Evolutionary conservation across 2,329 filamentous ascomycete genomes (phyloP).

Genomic region (Tolypocladium inflatum): DNA sequence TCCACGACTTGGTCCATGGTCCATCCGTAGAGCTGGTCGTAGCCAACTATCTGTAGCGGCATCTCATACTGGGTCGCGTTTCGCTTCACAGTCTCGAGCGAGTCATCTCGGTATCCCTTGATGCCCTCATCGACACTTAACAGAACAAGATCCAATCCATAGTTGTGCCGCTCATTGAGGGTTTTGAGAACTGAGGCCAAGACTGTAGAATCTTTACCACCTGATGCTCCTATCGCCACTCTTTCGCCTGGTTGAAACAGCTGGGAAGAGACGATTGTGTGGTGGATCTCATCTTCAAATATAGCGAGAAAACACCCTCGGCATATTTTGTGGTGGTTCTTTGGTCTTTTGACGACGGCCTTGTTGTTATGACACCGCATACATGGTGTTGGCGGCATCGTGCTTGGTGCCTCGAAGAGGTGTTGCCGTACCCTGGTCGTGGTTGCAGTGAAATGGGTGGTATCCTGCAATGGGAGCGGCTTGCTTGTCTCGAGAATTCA

Average conservation of each 20-base stretch:
- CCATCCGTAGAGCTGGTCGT: conserved; percentile 93
- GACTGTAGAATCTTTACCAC: conserved; percentile 95
- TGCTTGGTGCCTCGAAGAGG: neutral
- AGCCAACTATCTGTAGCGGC: conserved; percentile 85
- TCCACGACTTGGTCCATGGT: conserved; percentile 99
- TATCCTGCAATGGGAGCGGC: neutral
- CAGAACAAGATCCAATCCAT: conserved; percentile 76
- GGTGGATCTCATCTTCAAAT: conserved; percentile 90
- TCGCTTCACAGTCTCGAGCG: conserved; percentile 88
- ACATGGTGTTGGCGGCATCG: conserved; percentile 72
- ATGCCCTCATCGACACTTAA: conserved; percentile 96
- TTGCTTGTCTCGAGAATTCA: neutral
- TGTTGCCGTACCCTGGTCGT: neutral
- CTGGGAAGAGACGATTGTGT: conserved; percentile 74
- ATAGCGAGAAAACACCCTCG: conserved; percentile 75
- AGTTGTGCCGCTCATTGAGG: conserved; percentile 80
- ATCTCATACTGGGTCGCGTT: conserved; percentile 89
- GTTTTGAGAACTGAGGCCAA: conserved; percentile 91
- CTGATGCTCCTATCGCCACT: conserved; percentile 90
- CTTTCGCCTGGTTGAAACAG: conserved; percentile 78
- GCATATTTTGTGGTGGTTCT: conserved; percentile 91
- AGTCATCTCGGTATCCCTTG: conserved; percentile 93
- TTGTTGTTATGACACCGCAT: conserved; percentile 65
- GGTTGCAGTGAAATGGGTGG: neutral
- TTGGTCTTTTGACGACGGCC: conserved; percentile 85